Base-by-base conservation (phyloP, 2,329 filamentous ascomycete species). In the Venturia aucupariae region DNA sequence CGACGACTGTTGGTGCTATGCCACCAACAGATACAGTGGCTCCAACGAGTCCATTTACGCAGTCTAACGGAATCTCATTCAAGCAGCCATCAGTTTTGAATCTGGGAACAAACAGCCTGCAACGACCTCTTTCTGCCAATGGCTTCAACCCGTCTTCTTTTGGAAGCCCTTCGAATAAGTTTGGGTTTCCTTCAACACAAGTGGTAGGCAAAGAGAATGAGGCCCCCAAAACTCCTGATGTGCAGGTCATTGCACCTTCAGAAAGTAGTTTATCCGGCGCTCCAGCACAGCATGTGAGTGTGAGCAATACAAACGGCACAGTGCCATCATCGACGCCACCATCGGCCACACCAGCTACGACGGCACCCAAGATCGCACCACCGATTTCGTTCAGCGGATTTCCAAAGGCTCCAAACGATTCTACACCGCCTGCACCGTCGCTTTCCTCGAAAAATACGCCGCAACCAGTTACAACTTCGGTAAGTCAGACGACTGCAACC, bases 121-220 rank as follows among this genome's bases (percentile, higher is more conserved):
- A 42, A 19, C n/a, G 19, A 19, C 17, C 27, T 19, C 42, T 3
- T 32, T 22, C 59, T 46, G 59, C 35, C 35, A 61, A 38, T 22
- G 51, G 17, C 15, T 35, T n/a, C 30, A 57, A 57, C 6, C 27
- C 19, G 8, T 22, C 51, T 22, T 10, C 51, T 35, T 57, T 57
- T 35, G 51, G 51, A 19, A 35, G 0, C 30, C 51, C 27, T 35
- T 10, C 42, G 19, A 46, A 42, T 30, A 6, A 3, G 10, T 64
- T 64, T 30, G 62, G 62, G 4, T 41, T 59, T 19, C 62, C 62
- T 32, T 42, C 62, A 8, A 22, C n/a, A 13, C 51, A 57, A 35
- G 6, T 7, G 30, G 30, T 17, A 57, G 30, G 51, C 3, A 35
- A 35, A 38, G 27, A 57, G 7, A 35, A 42, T 42, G 59, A 35